Percentiles rank a stretch among this genome's conserved stretches.
phyloP scores from a whole-genome alignment of 1,284 basidiomycete genomes.

The Austropuccinia psidii region DNA sequence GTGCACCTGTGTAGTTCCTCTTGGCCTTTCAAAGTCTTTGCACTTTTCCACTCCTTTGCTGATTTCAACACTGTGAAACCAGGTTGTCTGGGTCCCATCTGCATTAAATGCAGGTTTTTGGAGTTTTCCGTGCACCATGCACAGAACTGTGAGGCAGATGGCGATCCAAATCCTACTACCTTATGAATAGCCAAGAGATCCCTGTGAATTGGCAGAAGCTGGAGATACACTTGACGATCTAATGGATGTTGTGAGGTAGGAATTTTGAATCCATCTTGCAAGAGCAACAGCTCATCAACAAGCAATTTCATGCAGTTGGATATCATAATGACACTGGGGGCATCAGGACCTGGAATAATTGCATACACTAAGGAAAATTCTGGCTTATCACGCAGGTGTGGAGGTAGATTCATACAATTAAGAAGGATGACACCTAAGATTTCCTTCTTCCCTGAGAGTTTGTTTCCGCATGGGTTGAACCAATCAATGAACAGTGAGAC shows the following conservation, averaged over 20 bases:
- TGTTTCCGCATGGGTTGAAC: conserved; percentile 31
- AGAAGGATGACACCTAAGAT: conserved; percentile 8
- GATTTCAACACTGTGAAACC: too few relatives aligned
- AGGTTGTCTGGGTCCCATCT: too few relatives aligned
- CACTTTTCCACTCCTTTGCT: too few relatives aligned
- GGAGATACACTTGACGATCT: background rate
- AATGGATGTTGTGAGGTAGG: background rate
- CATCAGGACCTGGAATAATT: background rate
- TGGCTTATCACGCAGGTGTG: too few relatives aligned
- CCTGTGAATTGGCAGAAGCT: background rate
- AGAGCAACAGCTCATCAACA: background rate
- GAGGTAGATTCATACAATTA: conserved; percentile 14
- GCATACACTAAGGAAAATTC: background rate
- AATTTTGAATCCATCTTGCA: background rate
- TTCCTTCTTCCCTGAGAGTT: conserved; percentile 19
- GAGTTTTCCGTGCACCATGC: too few relatives aligned
- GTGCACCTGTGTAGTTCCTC: too few relatives aligned
- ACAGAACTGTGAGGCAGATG: background rate
- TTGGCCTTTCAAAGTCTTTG: too few relatives aligned
- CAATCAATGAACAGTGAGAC: conserved; percentile 24
- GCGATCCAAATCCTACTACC: background rate
- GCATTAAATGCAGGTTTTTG: too few relatives aligned
- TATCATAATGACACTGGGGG: background rate
- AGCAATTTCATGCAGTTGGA: background rate
- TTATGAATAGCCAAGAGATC: background rate